phyloP scores from a whole-genome alignment of 208 protist species.

The Crithidia bombi region DNA sequence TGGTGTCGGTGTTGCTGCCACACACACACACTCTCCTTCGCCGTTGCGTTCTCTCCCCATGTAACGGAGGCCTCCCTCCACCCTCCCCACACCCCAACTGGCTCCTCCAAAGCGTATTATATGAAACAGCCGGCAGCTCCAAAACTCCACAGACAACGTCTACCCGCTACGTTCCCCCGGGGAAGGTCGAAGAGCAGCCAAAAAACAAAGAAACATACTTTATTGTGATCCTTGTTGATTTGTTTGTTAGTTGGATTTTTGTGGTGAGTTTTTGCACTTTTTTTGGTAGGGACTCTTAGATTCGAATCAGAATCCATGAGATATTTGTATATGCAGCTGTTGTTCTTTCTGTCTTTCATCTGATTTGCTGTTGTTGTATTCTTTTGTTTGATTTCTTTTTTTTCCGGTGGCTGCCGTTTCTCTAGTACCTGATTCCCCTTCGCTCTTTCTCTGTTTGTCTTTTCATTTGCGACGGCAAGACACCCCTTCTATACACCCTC shows the following conservation, averaged over 20 bases:
- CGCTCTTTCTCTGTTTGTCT: neutral
- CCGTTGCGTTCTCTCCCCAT: neutral
- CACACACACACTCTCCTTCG: too few relatives aligned
- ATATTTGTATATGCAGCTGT: neutral
- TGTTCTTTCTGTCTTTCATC: neutral
- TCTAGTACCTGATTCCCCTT: neutral
- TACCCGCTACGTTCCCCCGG: too few relatives aligned
- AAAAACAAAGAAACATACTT: too few relatives aligned
- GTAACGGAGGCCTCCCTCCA: too few relatives aligned
- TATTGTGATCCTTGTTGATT: neutral
- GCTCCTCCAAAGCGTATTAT: too few relatives aligned
- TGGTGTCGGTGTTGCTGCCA: too few relatives aligned
- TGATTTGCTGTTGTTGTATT: neutral
- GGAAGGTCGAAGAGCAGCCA: too few relatives aligned
- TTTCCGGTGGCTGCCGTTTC: neutral
- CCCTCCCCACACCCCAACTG: too few relatives aligned
- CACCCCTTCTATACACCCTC: constrained; percentile 10
- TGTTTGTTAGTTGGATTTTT: neutral
- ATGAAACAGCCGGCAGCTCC: too few relatives aligned
- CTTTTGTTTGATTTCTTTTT: neutral
- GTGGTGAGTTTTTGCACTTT: neutral
- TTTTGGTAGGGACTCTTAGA: neutral
- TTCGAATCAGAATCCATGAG: neutral
- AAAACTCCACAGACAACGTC: too few relatives aligned
- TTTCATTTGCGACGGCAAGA: constrained; percentile 3